Base-by-base conservation (phyloP, 179 eudicot genomes). In the Sideroxylon spinosum region DNA sequence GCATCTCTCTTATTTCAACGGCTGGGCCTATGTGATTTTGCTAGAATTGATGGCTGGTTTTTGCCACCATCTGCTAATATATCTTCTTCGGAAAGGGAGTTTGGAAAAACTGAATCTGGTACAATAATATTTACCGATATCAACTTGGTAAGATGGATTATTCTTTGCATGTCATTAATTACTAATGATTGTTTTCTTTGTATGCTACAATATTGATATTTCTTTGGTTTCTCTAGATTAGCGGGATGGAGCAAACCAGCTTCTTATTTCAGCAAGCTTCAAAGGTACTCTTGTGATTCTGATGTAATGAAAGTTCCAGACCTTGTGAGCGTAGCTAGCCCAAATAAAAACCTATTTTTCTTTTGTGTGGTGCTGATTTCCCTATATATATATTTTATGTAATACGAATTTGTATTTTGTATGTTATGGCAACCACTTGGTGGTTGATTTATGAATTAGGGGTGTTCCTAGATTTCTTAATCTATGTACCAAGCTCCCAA, bases 241-340 rank as follows among this genome's bases (percentile, higher is more conserved):
- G 97, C 84, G 98, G 98, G 75, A 94, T 94, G 98, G 98, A 94
- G 86, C 98, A 94, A 84, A 94, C 97, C 62, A 94, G 98, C 86
- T 94, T 94, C 85, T 85, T 94, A 69, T 94, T 94, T 85, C 98
- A 94, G 84, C 98, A 93, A 86, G 93, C 98, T 59, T 90, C 98
- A 78, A 92, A 89, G 98, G 98, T 93, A 83, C 23, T 60, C 5
- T 25, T 8, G 14, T 26, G 49, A 16, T 76, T 65, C 62, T 26
- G 50, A 19, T n/a, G 7, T n/a, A 4, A 22, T 46, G n/a, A 13
- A 74, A 60, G 4, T 12, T 59, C 28, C 4, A 61, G 10, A 59
- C 28, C 75, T 55, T 56, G 49, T 29, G 14, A 73, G 12, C 7
- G 53, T 37, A 65, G 29, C 22, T 17, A 44, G 23, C 72, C 70